Evolutionary conservation across 352 stramenopile genomes (phyloP).

Genomic region (Hyaloperonospora brassicae): DNA sequence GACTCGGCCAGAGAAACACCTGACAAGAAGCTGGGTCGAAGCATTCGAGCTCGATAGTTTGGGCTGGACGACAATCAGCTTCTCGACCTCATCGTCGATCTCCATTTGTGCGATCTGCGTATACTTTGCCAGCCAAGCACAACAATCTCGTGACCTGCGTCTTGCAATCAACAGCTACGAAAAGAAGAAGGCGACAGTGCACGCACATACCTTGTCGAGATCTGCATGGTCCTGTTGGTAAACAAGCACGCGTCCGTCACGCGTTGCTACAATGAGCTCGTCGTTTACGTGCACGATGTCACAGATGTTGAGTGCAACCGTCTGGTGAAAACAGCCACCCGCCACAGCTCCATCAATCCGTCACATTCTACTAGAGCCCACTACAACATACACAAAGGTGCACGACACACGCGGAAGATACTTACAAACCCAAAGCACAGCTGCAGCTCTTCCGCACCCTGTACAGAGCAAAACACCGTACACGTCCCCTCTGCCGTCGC

Average conservation of each 20-base stretch:
- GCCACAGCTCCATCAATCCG: neutral
- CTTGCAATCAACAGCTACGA: neutral
- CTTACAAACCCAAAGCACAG: slow-evolving; percentile 57
- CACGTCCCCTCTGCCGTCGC: slow-evolving; percentile 61
- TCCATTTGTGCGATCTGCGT: slow-evolving; percentile 44
- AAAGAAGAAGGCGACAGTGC: neutral
- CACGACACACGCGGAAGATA: too few relatives aligned
- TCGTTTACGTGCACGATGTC: slow-evolving; percentile 41
- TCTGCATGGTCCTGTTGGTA: slow-evolving; percentile 30
- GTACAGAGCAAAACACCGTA: slow-evolving; percentile 50
- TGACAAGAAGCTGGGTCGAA: slow-evolving; percentile 29
- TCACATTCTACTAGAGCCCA: slow-evolving; percentile 5
- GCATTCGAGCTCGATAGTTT: slow-evolving; percentile 8
- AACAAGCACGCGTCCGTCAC: slow-evolving; percentile 51
- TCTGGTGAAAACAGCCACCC: slow-evolving; percentile 22
- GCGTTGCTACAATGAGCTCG: slow-evolving; percentile 54
- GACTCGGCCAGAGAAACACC: slow-evolving; percentile 47
- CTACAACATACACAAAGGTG: too few relatives aligned
- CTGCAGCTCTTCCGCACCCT: slow-evolving; percentile 44
- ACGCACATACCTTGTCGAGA: slow-evolving; percentile 14
- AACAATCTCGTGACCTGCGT: slow-evolving; percentile 1
- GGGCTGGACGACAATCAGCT: slow-evolving; percentile 32
- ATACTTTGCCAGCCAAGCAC: slow-evolving; percentile 39
- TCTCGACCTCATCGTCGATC: slow-evolving; percentile 52
- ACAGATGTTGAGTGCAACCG: slow-evolving; percentile 62